Percentiles rank a stretch among this genome's conserved stretches.
Conservation (phyloP, 1,284 basidiomycete species). For the Malassezia furfur region DNA sequence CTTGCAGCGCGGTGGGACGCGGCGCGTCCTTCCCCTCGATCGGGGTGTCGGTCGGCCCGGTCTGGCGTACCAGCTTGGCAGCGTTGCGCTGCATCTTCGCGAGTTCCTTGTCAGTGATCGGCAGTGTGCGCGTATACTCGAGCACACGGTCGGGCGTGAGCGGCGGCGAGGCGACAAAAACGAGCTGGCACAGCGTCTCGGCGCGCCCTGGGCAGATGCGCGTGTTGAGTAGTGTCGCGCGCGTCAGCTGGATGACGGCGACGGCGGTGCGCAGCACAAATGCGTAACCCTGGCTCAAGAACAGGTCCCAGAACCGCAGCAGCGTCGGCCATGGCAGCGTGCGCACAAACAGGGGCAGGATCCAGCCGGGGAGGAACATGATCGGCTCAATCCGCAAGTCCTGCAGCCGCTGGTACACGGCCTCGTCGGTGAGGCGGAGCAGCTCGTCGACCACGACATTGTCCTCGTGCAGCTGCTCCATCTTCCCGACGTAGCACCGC, state of each 20-base stretch:
- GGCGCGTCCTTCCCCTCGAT: not conserved
- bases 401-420: constrained; percentile 36
- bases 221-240: constrained; percentile 56
- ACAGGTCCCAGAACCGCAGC: constrained; percentile 74
- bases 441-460: constrained; percentile 66
- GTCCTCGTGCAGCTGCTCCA: constrained; percentile 70
- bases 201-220: constrained; percentile 51
- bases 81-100: constrained; percentile 10
- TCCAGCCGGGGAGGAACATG: constrained; percentile 46
- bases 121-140: not conserved
- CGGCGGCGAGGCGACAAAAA: constrained; percentile 51
- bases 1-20: not conserved
- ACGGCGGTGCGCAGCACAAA: constrained; percentile 72
- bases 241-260: constrained; percentile 58
- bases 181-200: constrained; percentile 55
- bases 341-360: constrained; percentile 59
- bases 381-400: constrained; percentile 32
- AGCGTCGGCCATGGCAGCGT: constrained; percentile 67
- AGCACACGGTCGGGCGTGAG: constrained; percentile 54
- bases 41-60: not conserved
- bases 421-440: constrained; percentile 61
- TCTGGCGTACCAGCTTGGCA: not conserved
- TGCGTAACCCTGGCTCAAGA: constrained; percentile 63
- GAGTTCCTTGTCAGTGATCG: constrained; percentile 11
- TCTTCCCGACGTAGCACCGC: constrained; percentile 61